Conservation (phyloP, 2,329 filamentous ascomycete species). For the Fusarium fracticaudum region DNA sequence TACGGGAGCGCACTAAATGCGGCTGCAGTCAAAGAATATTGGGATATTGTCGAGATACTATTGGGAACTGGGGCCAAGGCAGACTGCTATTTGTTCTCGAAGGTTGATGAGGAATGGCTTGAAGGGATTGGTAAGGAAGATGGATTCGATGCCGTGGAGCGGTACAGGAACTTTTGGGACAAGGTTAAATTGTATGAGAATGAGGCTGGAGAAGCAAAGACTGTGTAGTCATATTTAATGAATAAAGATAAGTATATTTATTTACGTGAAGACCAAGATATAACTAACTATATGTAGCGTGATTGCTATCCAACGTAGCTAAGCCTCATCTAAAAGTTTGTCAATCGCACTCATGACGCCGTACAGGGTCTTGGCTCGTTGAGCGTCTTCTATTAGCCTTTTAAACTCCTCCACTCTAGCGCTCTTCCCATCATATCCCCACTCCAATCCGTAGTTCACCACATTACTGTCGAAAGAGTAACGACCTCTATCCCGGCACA, state of each 20-base stretch:
- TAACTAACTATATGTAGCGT: too few relatives aligned
- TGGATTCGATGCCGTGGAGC: fast-evolving
- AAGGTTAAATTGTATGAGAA: not conserved
- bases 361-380: not conserved
- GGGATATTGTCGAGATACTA: not conserved
- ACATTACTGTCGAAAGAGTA: not conserved
- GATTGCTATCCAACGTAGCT: too few relatives aligned
- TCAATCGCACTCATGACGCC: too few relatives aligned
- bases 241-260: too few relatives aligned
- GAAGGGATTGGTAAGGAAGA: fast-evolving
- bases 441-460: not conserved
- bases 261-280: too few relatives aligned
- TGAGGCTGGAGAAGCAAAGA: fast-evolving
- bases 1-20: not conserved
- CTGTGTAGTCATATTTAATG: too few relatives aligned
- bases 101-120: not conserved
- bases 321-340: too few relatives aligned
- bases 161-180: not conserved
- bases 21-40: not conserved
- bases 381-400: fast-evolving
- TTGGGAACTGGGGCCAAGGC: fast-evolving
- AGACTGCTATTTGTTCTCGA: fast-evolving
- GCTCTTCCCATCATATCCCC: not conserved
- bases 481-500: not conserved
- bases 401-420: fast-evolving